These are phyloP conservation scores for Aspergillus ruber DNA, from an alignment of 2,329 filamentous ascomycete species.

Conservation along the genomic window DNA sequence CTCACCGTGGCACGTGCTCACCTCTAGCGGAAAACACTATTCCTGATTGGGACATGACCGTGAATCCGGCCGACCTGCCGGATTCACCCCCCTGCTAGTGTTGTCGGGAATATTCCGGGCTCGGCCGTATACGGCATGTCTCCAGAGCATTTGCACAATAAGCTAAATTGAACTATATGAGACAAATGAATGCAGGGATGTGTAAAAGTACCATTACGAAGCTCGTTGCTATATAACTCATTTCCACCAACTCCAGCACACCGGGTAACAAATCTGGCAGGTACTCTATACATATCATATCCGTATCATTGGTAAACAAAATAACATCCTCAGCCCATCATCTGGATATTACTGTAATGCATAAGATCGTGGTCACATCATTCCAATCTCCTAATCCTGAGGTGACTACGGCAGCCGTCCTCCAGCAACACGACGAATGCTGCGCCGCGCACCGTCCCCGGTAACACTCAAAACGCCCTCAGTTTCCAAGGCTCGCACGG, in stretches of 20 bases:
- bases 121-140: too few species aligned
- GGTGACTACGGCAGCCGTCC: constrained; percentile 8
- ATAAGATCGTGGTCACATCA: constrained; percentile 25
- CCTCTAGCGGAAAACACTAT: too few species aligned
- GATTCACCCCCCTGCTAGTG: too few species aligned
- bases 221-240: too few species aligned
- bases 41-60: too few species aligned
- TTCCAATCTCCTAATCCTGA: neutral
- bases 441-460: constrained; percentile 79
- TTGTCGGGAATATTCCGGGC: too few species aligned
- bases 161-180: too few species aligned
- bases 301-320: constrained; percentile 6
- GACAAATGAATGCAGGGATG: too few species aligned
- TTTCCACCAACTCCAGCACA: too few species aligned
- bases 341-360: constrained; percentile 19
- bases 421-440: constrained; percentile 67
- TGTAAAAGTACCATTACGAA: too few species aligned
- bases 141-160: too few species aligned
- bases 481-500: constrained; percentile 70
- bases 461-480: constrained; percentile 75
- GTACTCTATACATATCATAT: neutral
- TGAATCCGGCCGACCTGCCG: too few species aligned
- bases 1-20: neutral
- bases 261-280: neutral
- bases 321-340: constrained; percentile 6